phyloP scores from a whole-genome alignment of 2,329 filamentous ascomycete genomes.

The Byssochlamys sp. region DNA sequence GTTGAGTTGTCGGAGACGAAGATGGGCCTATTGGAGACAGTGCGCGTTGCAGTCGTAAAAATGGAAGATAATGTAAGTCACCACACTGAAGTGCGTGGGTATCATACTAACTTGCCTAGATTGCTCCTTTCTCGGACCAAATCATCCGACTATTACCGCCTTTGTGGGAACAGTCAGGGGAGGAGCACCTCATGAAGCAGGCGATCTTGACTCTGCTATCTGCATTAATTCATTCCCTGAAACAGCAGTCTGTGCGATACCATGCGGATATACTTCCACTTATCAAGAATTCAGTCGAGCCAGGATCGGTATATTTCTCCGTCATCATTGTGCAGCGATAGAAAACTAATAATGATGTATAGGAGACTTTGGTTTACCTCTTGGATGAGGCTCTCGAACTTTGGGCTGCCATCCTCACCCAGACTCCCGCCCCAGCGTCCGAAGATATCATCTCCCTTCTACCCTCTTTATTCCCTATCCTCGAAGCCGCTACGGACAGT shows the following conservation, averaged over 20 bases:
- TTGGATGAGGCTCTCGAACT: conserved; percentile 87
- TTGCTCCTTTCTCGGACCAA: conserved; percentile 60
- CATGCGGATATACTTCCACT: conserved; percentile 73
- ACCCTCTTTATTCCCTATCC: conserved; percentile 54
- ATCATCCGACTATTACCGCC: conserved; percentile 71
- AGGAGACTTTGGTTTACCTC: conserved; percentile 64
- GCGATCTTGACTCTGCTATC: conserved; percentile 77
- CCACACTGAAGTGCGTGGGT: not conserved
- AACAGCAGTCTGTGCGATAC: conserved; percentile 64
- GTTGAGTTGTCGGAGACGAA: conserved; percentile 80
- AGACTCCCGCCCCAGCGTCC: conserved; percentile 52
- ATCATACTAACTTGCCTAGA: conserved; percentile 24
- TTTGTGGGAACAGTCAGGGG: conserved; percentile 75
- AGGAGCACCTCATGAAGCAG: conserved; percentile 89
- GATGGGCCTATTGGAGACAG: conserved; percentile 77
- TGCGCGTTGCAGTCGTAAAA: conserved; percentile 68
- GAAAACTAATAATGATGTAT: conserved; percentile 2
- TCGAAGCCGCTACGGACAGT: conserved; percentile 57
- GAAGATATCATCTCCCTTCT: conserved; percentile 55
- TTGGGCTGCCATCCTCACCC: conserved; percentile 65
- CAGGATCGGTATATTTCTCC: conserved; percentile 50
- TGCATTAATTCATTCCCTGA: conserved; percentile 78
- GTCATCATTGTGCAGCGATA: not conserved
- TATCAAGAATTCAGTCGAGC: conserved; percentile 68
- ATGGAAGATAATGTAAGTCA: conserved; percentile 60